These are phyloP conservation scores for Tetrapisispora pingtungensis DNA, from an alignment of 805 yeast genomes.

Conservation along the genomic window DNA sequence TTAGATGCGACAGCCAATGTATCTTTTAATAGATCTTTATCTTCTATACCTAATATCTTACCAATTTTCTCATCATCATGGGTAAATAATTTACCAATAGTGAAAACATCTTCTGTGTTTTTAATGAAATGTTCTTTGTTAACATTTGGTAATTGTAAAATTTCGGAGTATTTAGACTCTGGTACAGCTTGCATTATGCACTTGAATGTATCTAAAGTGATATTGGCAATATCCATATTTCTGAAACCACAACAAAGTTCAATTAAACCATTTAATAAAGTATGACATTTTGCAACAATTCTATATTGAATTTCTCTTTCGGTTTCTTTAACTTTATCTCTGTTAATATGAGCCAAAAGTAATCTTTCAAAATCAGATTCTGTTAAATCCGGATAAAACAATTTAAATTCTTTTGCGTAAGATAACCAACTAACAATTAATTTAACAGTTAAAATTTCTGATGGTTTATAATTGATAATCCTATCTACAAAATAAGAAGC, in stretches of 20 bases:
- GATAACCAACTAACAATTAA: conserved; percentile 51
- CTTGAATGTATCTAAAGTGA: conserved; percentile 58
- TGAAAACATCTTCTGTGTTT: conserved; percentile 32
- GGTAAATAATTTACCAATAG: conserved; percentile 61
- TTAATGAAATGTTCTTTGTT: conserved; percentile 35
- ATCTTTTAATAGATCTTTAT: conserved; percentile 35
- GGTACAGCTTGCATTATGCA: conserved; percentile 67
- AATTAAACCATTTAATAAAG: conserved; percentile 55
- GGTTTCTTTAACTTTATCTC: conserved; percentile 23
- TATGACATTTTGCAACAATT: conserved; percentile 54
- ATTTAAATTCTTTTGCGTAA: conserved; percentile 54
- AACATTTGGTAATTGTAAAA: conserved; percentile 75
- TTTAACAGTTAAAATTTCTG: conserved; percentile 47
- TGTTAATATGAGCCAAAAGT: conserved; percentile 46
- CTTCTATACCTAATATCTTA: conserved; percentile 45
- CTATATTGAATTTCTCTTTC: conserved; percentile 35
- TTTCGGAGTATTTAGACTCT: conserved; percentile 45
- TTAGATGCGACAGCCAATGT: conserved; percentile 48
- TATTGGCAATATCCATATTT: conserved; percentile 51
- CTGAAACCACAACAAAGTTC: conserved; percentile 79
- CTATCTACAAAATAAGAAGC: conserved; percentile 67
- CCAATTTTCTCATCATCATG: conserved; percentile 45
- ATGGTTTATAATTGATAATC: conserved; percentile 65
- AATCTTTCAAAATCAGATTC: conserved; percentile 41
- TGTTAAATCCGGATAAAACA: conserved; percentile 33